Base-by-base conservation (phyloP, 441 rosid species). In the Manihot esculenta region DNA sequence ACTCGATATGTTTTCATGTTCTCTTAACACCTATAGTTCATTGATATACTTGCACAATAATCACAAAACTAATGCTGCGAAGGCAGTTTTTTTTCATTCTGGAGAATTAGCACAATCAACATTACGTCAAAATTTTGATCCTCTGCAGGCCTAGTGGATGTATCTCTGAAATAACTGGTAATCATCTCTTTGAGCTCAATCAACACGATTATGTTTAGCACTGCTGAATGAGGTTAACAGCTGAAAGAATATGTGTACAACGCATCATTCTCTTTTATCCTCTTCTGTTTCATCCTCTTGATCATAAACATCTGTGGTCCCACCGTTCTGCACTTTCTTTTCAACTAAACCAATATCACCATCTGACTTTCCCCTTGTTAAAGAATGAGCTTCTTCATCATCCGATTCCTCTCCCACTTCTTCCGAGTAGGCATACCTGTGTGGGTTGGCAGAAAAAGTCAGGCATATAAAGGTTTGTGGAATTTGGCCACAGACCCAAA, bases 381-480 rank as follows among this genome's bases (percentile, higher is more conserved):
- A 79, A 53, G 97, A 85, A 74, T 84, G 89, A 70, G 82, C 78
- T 85, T 86, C 91, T 76, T 89, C 93, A 56, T 86, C 88, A 62
- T 86, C 89, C 57, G 56, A 86, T 57, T 87, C 97, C 38, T 85
- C 91, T 70, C 86, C 96, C 4, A 68, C 78, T 55, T 87, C 91
- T 57, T 88, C 98, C 0, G 96, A 86, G 78, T 92, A 94, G 24
- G 98, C 99, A 72, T 94, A 94, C 77, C 99, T 94, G 21, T 17
- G 24, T 17, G 21, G 53, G 48, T 44, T 33, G 35, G 44, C n/a
- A 30, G 62, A 55, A 68, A 18, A 68, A 57, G 63, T 80, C 59
- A 68, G 41, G 60, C 58, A 69, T 24, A 35, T 1, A 63, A 41
- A 41, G n/a, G n/a, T n/a, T n/a, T n/a, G n/a, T n/a, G n/a, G n/a